Percentiles rank a stretch among this genome's conserved stretches.
Evolutionary conservation across 169 alveolate species (phyloP).

Genomic region (Eimeria zaria): DNA sequence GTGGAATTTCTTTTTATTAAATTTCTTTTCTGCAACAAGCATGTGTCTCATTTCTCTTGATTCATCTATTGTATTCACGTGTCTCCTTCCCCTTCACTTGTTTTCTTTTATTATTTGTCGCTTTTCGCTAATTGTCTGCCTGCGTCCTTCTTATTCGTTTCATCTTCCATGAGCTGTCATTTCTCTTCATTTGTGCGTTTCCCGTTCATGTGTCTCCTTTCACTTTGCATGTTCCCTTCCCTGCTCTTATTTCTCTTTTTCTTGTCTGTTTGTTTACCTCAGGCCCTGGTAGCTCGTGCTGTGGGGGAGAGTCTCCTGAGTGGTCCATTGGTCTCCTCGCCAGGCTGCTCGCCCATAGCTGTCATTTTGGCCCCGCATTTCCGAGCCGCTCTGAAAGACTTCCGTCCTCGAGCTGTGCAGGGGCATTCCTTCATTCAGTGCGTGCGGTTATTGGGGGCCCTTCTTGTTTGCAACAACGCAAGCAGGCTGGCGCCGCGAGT

Average conservation of each 20-base stretch:
- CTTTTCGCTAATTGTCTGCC: too few relatives aligned
- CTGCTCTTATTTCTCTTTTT: background rate
- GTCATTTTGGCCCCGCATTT: conserved; percentile 18
- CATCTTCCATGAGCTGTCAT: background rate
- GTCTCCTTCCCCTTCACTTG: background rate
- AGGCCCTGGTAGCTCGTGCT: conserved; percentile 64
- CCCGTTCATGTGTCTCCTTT: too few relatives aligned
- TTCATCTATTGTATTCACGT: background rate
- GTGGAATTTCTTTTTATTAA: background rate
- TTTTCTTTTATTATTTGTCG: background rate
- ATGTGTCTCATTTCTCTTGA: background rate
- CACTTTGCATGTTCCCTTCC: background rate
- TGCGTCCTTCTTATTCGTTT: too few relatives aligned
- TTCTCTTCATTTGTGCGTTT: background rate
- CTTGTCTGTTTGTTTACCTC: background rate
- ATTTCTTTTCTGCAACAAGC: background rate
- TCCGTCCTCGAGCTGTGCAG: conserved; percentile 65
- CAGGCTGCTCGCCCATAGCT: background rate
- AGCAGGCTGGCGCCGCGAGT: background rate
- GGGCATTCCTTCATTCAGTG: conserved; percentile 54
- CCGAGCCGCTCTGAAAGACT: conserved; percentile 23
- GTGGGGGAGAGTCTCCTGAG: conserved; percentile 50
- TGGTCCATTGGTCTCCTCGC: background rate
- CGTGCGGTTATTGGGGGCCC: background rate
- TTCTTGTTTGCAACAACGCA: background rate